Percentiles rank a stretch among this genome's conserved stretches.
phyloP scores from a whole-genome alignment of 805 yeast species.

The Yarrowia divulgata region DNA sequence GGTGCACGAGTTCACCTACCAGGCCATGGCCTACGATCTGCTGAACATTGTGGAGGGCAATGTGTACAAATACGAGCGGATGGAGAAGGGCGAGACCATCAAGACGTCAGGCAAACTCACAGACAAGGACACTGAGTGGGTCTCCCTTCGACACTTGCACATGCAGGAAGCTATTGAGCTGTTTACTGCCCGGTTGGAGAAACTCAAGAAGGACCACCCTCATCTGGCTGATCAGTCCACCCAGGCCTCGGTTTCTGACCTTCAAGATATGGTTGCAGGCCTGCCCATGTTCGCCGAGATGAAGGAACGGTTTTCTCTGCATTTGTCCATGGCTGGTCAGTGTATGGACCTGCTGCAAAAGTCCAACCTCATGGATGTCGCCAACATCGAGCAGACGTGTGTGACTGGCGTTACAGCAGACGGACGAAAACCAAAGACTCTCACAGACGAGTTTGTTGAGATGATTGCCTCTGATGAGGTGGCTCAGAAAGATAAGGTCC shows the following conservation, averaged over 20 bases:
- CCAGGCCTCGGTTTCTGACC: slow-evolving; percentile 71
- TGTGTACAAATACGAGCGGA: slow-evolving; percentile 59
- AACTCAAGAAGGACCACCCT: slow-evolving; percentile 75
- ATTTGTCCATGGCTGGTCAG: slow-evolving; percentile 58
- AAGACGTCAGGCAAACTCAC: slow-evolving; percentile 61
- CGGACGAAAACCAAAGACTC: slow-evolving; percentile 62
- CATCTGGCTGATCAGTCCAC: slow-evolving; percentile 71
- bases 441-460: slow-evolving; percentile 67
- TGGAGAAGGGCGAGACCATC: slow-evolving; percentile 46
- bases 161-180: slow-evolving; percentile 75
- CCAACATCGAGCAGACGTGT: slow-evolving; percentile 85
- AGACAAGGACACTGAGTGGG: slow-evolving; percentile 76
- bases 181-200: slow-evolving; percentile 64
- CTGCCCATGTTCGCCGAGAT: slow-evolving; percentile 51
- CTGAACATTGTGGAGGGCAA: slow-evolving; percentile 57
- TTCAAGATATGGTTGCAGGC: slow-evolving; percentile 68
- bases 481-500: slow-evolving; percentile 69
- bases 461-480: slow-evolving; percentile 54
- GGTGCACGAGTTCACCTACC: slow-evolving; percentile 88
- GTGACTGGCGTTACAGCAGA: slow-evolving; percentile 75
- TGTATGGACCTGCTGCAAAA: slow-evolving; percentile 67
- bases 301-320: slow-evolving; percentile 50
- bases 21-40: slow-evolving; percentile 88
- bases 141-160: slow-evolving; percentile 71
- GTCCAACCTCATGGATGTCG: slow-evolving; percentile 69